These are phyloP conservation scores for Porogramme epimiltina DNA, from an alignment of 1,284 basidiomycete species.

Conservation along the genomic window DNA sequence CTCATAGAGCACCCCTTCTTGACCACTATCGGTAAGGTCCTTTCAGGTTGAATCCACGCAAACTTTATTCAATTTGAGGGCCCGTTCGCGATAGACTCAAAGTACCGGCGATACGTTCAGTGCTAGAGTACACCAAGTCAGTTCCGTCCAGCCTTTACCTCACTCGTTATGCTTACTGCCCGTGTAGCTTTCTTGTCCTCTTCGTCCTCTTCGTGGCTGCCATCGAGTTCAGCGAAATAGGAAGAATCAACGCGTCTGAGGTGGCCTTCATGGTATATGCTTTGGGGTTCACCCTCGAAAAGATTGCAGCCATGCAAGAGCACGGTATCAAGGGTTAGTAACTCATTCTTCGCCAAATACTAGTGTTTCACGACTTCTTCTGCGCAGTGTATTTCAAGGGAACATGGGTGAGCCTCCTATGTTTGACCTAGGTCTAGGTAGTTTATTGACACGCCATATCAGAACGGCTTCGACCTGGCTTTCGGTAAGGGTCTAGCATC, in stretches of 20 bases:
- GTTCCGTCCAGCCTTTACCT: slow-evolving; percentile 3
- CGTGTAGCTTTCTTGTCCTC: slow-evolving; percentile 74
- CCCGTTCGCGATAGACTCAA: slow-evolving; percentile 64
- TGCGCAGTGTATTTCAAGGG: slow-evolving; percentile 75
- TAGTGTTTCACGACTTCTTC: background rate
- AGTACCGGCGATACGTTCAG: slow-evolving; percentile 88
- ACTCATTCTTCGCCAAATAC: background rate
- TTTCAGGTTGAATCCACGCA: background rate
- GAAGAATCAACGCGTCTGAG: slow-evolving; percentile 68
- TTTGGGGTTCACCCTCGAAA: slow-evolving; percentile 88
- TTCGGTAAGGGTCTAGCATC: slow-evolving; percentile 55
- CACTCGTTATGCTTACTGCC: background rate
- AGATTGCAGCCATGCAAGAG: slow-evolving; percentile 92
- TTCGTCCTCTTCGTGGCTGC: slow-evolving; percentile 85
- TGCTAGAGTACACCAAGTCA: slow-evolving; percentile 86
- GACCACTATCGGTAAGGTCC: slow-evolving; percentile 83
- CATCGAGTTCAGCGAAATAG: slow-evolving; percentile 70
- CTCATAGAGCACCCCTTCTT: slow-evolving; percentile 86
- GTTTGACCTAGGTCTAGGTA: background rate
- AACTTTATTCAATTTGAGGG: background rate
- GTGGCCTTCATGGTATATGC: slow-evolving; percentile 82
- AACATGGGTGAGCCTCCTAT: slow-evolving; percentile 65
- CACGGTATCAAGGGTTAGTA: slow-evolving; percentile 79
- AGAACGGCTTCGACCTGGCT: slow-evolving; percentile 91
- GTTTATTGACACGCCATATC: slow-evolving; percentile 1